phyloP scores from a whole-genome alignment of 306 rosid species.

The apple (Malus domestica) region DNA sequence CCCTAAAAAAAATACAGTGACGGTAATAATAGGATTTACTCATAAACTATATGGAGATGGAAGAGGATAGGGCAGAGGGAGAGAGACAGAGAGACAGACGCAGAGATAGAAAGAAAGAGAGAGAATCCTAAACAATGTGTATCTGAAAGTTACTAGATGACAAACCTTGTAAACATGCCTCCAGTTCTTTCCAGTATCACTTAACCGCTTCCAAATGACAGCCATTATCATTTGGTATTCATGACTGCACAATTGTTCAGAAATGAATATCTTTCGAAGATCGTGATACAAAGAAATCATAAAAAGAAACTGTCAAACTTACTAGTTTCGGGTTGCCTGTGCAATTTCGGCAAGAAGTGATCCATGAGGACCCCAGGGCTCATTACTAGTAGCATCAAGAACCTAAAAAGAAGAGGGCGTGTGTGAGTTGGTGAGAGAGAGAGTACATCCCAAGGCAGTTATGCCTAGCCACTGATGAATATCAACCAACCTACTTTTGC shows the following conservation, averaged over 20 bases:
- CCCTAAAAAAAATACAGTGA: not conserved
- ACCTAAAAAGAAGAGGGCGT: slow-evolving; percentile 38
- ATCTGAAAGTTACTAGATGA: not conserved
- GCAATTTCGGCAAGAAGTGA: slow-evolving; percentile 94
- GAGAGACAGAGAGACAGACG: not conserved
- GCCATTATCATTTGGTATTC: slow-evolving; percentile 96
- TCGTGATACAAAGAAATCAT: slow-evolving; percentile 17
- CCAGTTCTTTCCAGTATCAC: slow-evolving; percentile 99
- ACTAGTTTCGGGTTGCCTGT: slow-evolving; percentile 86
- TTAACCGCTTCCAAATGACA: slow-evolving; percentile 90
- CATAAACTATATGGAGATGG: not conserved
- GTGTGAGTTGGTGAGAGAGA: not conserved
- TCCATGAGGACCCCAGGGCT: slow-evolving; percentile 99
- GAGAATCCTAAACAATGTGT: slow-evolving; percentile 3
- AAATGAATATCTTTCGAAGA: slow-evolving; percentile 21
- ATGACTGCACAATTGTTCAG: slow-evolving; percentile 54
- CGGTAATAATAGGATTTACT: not conserved
- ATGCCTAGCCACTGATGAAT: not conserved
- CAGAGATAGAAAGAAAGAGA: not conserved
- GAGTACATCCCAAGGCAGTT: not conserved
- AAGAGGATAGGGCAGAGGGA: not conserved
- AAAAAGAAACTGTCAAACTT: slow-evolving; percentile 24
- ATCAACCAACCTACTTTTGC: not conserved
- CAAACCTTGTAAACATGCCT: slow-evolving; percentile 96
- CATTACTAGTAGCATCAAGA: slow-evolving; percentile 99